Evolutionary conservation across 2,329 filamentous ascomycete genomes (phyloP), one percentile per base, ranked within the genome.

Genomic region (Fusarium sulawesiense): DNA sequence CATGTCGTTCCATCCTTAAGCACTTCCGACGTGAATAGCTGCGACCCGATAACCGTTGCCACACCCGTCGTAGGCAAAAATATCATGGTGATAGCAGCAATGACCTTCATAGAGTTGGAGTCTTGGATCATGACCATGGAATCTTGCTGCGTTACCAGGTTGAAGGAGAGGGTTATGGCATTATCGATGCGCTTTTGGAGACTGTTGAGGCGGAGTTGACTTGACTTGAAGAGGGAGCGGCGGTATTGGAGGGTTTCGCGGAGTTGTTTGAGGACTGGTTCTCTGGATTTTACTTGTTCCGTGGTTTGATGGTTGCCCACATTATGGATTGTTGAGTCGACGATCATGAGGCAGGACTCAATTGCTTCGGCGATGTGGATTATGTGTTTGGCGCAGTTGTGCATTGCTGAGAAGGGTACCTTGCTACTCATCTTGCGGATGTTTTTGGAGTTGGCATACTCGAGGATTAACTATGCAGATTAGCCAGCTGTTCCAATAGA

Each of bases 21-120:
- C 8, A 70, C 45, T 21, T 76, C 60, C 2, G 76, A 67, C 2
- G 73, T 54, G 8, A 78, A 72, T 7, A 78, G 37, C 49, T 76
- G 76, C 10, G 76, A 78, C 10, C 76, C 76, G 9, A 72, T 48
- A 8, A 82, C 70, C 0, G 76, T 73, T 11, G 80, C 78, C 10
- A 82, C 78, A 1, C 74, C 76, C 4, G 77, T 79, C 1, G 78
- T 80, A 2, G 80, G 80, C 1, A 82, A 49, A 61, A 81, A 82
- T 8, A 82, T 55, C 59, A 82, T 75, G 8, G 79, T 81, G 21
- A 82, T 77, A 37, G 74, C 73, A 5, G 80, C 77, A 30, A 82
- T 79, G 8, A 80, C 75, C 51, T 78, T 79, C 77, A 81, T 80
- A 14, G 76, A 76, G n/a, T 73, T 77, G 23, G 78, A 77, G 51